Percentiles rank a stretch among this genome's conserved stretches.
These are phyloP conservation scores for Backusella macrospora DNA, from an alignment of 192 early-diverging fungal genomes.

Conservation along the genomic window DNA sequence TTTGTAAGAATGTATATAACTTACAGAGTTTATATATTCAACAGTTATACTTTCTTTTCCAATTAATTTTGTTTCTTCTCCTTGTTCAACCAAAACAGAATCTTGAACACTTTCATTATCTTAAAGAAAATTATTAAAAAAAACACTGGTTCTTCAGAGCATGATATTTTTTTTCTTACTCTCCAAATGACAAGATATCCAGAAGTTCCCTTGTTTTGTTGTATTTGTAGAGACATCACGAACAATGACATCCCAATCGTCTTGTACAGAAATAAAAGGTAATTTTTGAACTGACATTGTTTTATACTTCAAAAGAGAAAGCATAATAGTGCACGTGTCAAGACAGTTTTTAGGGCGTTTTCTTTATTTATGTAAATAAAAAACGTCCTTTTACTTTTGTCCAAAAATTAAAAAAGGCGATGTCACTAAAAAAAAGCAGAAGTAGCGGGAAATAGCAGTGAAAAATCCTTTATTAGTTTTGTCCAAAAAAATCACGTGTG, in stretches of 20 bases:
- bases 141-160: no score
- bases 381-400: no score
- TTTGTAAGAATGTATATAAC: not conserved
- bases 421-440: no score
- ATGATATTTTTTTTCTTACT: constrained; percentile 29
- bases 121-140: constrained; percentile 19
- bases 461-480: no score
- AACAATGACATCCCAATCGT: constrained; percentile 54
- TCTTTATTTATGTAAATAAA: no score
- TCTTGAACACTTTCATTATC: constrained; percentile 51
- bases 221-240: constrained; percentile 42
- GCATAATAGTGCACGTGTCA: no score
- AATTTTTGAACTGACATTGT: constrained; percentile 8
- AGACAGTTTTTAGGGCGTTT: no score
- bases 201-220: constrained; percentile 44
- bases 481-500: no score
- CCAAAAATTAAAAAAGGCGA: no score
- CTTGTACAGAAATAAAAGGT: constrained; percentile 50
- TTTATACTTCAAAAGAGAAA: not conserved
- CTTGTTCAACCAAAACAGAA: constrained; percentile 37
- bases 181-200: constrained; percentile 53
- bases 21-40: constrained; percentile 45
- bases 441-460: no score
- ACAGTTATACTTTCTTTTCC: constrained; percentile 48
- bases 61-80: constrained; percentile 23